phyloP scores from a whole-genome alignment of 306 rosid species.

The Pterocarpus santalinus region DNA sequence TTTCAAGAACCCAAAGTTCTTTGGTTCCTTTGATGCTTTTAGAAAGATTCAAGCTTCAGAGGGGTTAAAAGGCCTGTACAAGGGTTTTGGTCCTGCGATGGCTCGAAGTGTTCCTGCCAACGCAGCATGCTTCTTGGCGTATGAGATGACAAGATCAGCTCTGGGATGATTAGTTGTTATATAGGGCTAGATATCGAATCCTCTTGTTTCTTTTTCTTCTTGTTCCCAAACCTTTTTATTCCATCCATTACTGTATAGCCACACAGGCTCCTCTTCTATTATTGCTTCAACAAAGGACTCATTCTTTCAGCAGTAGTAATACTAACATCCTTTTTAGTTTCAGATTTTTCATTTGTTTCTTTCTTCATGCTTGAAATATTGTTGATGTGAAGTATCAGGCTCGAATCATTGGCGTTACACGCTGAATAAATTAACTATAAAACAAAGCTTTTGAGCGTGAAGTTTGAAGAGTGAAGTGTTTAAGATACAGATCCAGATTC shows the following conservation, averaged over 20 bases:
- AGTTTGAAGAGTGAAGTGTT: background rate
- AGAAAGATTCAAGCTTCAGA: slow-evolving; percentile 69
- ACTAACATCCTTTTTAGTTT: background rate
- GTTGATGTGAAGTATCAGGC: no score
- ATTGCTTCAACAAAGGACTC: background rate
- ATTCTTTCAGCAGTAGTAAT: slow-evolving; percentile 1
- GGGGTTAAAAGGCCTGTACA: slow-evolving; percentile 80
- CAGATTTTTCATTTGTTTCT: no score
- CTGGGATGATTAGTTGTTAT: slow-evolving; percentile 52
- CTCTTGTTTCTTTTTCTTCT: slow-evolving; percentile 17
- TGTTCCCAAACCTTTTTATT: background rate
- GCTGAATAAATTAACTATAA: no score
- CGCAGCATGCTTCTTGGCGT: slow-evolving; percentile 92
- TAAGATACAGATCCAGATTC: background rate
- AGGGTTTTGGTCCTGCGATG: slow-evolving; percentile 91
- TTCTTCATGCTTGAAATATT: background rate
- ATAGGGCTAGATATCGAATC: background rate
- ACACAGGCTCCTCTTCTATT: background rate
- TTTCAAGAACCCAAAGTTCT: slow-evolving; percentile 73
- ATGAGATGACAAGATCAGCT: slow-evolving; percentile 78
- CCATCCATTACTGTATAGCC: background rate
- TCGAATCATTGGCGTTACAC: no score
- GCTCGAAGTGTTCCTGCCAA: slow-evolving; percentile 84
- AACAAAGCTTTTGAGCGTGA: background rate
- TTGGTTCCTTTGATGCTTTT: slow-evolving; percentile 75